Conservation (phyloP, 1,284 basidiomycete species). For the Sporisorium exsertum region DNA sequence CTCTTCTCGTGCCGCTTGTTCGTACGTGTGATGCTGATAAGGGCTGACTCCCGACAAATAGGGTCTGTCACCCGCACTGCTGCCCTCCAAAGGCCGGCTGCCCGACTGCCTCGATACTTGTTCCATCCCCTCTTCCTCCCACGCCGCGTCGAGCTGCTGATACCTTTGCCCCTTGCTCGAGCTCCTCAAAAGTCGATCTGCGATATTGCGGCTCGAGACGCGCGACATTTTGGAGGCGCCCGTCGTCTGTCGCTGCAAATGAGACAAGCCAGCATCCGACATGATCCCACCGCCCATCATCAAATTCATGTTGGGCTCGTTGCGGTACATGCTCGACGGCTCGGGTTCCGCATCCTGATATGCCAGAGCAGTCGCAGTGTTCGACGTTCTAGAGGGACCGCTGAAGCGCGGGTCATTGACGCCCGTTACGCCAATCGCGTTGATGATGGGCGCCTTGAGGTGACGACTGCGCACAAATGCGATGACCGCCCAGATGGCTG, state of each 20-base stretch:
- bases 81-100: neutral
- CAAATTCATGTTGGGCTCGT: constrained; percentile 43
- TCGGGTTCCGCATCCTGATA: constrained; percentile 26
- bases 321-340: constrained; percentile 24
- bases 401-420: constrained; percentile 35
- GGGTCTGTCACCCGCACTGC: neutral
- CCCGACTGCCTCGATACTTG: constrained; percentile 4
- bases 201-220: constrained; percentile 18
- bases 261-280: constrained; percentile 38
- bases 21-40: constrained; percentile 8
- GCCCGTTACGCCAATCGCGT: constrained; percentile 35
- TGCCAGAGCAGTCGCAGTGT: neutral
- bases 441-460: constrained; percentile 22
- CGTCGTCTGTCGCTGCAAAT: constrained; percentile 39
- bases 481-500: constrained; percentile 30
- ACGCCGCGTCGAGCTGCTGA: constrained; percentile 26
- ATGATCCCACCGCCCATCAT: constrained; percentile 42
- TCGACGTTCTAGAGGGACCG: constrained; percentile 7
- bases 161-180: constrained; percentile 18
- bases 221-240: constrained; percentile 24
- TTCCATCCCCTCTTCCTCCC: constrained; percentile 25
- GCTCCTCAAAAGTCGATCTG: constrained; percentile 20
- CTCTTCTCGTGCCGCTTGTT: constrained; percentile 6
- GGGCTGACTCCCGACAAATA: neutral
- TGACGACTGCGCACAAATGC: constrained; percentile 23